Base-by-base conservation (phyloP, 768 basidiomycete species). In the Kwoniella pini region DNA sequence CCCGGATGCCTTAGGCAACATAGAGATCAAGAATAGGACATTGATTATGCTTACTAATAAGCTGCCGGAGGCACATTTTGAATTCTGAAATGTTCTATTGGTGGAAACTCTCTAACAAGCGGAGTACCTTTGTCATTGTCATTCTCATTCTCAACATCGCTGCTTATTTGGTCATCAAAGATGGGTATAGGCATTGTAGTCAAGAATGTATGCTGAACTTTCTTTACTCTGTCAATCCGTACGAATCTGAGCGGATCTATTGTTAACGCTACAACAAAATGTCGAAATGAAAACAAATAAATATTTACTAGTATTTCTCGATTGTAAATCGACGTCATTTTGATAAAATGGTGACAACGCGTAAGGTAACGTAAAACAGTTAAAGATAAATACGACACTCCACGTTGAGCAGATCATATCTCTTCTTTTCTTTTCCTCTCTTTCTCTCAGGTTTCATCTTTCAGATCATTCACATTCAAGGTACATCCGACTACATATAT, bases 1-100 rank as follows among this genome's bases (percentile, higher is more conserved):
- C 22, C n/a, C n/a, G 22, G 33, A 38, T 28, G n/a, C 24, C 19
- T 27, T 52, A 21, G 11, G 7, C 13, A 21, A 5, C 19, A 5
- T 36, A 17, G 52, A 22, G 21, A 28, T 15, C 19, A 22, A 9
- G 11, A 12, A 24, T 2, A 30, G 4, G 21, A 31, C n/a, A 1
- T 13, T 22, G 52, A 31, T 26, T 7, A 4, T 12, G 33, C 67
- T 54, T 24, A 71, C 72, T 71, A 71, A 42, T 65, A 71, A 17
- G 67, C 69, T 2, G 65, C 61, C n/a, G 69, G 69, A 9, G 72
- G 69, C 19, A 73, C 61, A 28, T 62, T 57, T 24, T 62, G 44
- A 2, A 73, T 50, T 55, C 59, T 48, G 54, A 67, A 73, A 46
- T 63, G 55, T 19, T 68, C 62, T 21, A 68, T 31, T 9, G 50